Evolutionary conservation across 805 yeast genomes (phyloP), one percentile per base, ranked within the genome.

Genomic region (Diddensiella transvaalensis): DNA sequence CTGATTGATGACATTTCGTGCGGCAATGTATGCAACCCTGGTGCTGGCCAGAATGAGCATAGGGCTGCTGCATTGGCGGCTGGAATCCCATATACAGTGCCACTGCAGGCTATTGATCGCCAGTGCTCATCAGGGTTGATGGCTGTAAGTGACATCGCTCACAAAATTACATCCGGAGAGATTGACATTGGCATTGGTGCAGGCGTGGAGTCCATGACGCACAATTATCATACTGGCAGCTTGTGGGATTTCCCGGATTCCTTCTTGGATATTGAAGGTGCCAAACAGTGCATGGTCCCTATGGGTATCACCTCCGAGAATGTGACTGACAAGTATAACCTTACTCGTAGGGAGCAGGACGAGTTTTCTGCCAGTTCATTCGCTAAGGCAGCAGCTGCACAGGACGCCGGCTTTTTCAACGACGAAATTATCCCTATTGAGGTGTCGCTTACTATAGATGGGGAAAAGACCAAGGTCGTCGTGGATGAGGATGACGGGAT

Each of bases 241-340:
- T 70, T 83, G 50, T 84, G 88, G 8, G 70, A 72, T 37, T 73
- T 83, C 51, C 80, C 87, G 10, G 75, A 77, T 18, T 69, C 70
- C 15, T 62, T 79, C 60, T 61, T 70, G 41, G 63, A 58, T 49
- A 61, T 65, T 43, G 77, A 72, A 41, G 46, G 17, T 17, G 83
- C 84, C n/a, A 73, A 73, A 53, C 82, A 82, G 67, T 91, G 97
- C 70, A 71, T 85, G 67, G 80, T 91, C 54, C 98, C 98, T 56
- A 91, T 91, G 98, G 98, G 98, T 40, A 82, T 83, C 61, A 91
- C 98, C 46, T 86, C 88, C 63, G 98, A 91, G 72, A 91, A 91
- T 66, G 86, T 91, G 48, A 90, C 95, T 23, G 67, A 69, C 38
- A 76, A 77, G 65, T 90, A 74, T 68, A 67, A 70, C 53, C 74